Evolutionary conservation across 192 early-diverging fungal species (phyloP), one percentile per base, ranked within the genome.

Genomic region (Thoreauomyces humboldtii): DNA sequence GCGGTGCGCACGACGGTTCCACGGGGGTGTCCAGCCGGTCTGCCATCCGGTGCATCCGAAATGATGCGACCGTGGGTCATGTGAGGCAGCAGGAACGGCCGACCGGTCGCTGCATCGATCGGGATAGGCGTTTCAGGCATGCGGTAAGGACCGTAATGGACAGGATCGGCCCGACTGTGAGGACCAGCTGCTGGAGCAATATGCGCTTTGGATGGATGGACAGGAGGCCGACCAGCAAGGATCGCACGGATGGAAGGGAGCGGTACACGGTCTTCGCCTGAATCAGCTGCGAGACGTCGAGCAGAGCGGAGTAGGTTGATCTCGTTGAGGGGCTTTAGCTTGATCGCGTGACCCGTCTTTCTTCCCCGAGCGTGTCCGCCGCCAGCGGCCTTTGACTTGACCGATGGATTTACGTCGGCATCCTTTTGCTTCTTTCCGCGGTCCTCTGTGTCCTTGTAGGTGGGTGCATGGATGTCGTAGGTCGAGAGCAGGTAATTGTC

Each of bases 221-320:
- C 33, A 21, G 37, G 47, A 14, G 61, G 48, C 17, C 35, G 31
- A n/a, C 59, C 46, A 14, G 46, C 9, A 6, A 63, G 48, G 50
- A 63, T 63, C 5, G 61, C 42, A 14, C 61, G 42, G 34, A 63
- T 63, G 32, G 61, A 63, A 7, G 61, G 61, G 2, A 63, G 36
- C 17, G 61, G 61, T 2, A 52, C 47, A n/a, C 35, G 28, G 19
- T 63, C 44, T 25, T 52, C 50, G n/a, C n/a, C n/a, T 27, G 50
- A 29, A 15, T 50, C 59, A 21, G 59, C 27, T 24, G 59, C n/a
- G 17, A 27, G 15, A 15, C 50, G 50, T 15, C 50, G 50, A 52
- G 50, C 27, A 29, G 27, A 31, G 21, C 50, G 50, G 17, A 52
- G 50, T 4, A 57, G 35, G 55, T 57, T 57, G 33, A 57, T 37